These are phyloP conservation scores for Buddleja alternifolia DNA, from an alignment of 257 asterid genomes.

Conservation along the genomic window DNA sequence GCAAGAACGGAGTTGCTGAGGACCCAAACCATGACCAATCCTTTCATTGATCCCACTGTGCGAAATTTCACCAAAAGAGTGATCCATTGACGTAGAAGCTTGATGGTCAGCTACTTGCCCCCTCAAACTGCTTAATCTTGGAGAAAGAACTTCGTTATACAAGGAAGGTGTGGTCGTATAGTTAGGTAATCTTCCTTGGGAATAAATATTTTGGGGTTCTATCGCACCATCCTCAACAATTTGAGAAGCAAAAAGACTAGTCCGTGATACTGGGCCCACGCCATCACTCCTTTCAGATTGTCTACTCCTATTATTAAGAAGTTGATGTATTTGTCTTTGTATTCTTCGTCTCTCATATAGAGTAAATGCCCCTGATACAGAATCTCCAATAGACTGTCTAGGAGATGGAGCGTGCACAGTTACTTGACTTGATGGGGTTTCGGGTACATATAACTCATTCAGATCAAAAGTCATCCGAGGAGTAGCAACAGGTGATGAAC, in stretches of 20 bases:
- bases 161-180: conserved; percentile 22
- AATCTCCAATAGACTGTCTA: conserved; percentile 43
- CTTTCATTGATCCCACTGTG: conserved; percentile 33
- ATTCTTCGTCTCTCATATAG: conserved; percentile 62
- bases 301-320: conserved; percentile 49
- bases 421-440: conserved; percentile 50
- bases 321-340: conserved; percentile 60
- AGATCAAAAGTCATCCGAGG: conserved; percentile 56
- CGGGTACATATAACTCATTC: conserved; percentile 62
- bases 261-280: conserved; percentile 35
- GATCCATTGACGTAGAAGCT: conserved; percentile 55
- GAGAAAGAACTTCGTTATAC: conserved; percentile 30
- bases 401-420: conserved; percentile 42
- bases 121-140: conserved; percentile 35
- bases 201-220: conserved; percentile 33
- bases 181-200: conserved; percentile 39
- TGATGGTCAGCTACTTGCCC: conserved; percentile 39
- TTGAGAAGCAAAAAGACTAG: conserved; percentile 49
- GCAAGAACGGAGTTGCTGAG: conserved; percentile 53
- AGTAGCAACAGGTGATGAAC: conserved; percentile 43
- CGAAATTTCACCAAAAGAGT: conserved; percentile 37
- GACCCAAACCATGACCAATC: conserved; percentile 39
- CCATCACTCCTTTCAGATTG: conserved; percentile 34
- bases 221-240: conserved; percentile 37
- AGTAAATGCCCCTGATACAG: conserved; percentile 54